Conservation (phyloP, 1,284 basidiomycete species). For the Tylopilus sp. region DNA sequence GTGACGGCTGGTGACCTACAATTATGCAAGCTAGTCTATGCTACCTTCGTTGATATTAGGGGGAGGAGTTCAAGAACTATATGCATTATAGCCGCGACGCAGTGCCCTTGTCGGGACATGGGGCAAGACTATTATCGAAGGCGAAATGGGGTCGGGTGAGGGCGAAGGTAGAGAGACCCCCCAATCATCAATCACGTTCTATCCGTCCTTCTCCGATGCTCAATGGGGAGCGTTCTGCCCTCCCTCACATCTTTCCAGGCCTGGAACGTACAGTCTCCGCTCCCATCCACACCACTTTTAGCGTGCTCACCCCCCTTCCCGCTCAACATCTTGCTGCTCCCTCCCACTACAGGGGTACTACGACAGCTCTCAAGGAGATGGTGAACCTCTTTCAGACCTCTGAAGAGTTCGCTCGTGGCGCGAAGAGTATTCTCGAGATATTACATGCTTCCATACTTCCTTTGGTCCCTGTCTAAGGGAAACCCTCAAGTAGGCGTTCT, state of each 20-base stretch:
- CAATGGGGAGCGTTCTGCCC: too few species aligned
- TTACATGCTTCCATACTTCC: slow-evolving; percentile 60
- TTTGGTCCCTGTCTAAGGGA: slow-evolving; percentile 26
- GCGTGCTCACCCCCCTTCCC: slow-evolving; percentile 83
- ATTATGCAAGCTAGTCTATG: slow-evolving; percentile 81
- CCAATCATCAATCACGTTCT: slow-evolving; percentile 74
- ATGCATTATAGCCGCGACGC: slow-evolving; percentile 89
- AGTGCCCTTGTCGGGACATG: slow-evolving; percentile 74
- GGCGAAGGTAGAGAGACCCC: slow-evolving; percentile 35
- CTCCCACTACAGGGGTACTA: too few species aligned
- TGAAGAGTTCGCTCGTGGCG: slow-evolving; percentile 81
- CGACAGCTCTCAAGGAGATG: too few species aligned
- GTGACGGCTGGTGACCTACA: slow-evolving; percentile 81
- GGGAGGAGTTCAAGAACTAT: slow-evolving; percentile 91
- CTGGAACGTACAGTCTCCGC: slow-evolving; percentile 79
- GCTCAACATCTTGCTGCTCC: slow-evolving; percentile 80
- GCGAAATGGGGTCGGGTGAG: slow-evolving; percentile 39
- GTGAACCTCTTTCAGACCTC: slow-evolving; percentile 85
- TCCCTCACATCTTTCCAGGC: slow-evolving; percentile 88
- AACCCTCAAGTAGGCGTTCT: slow-evolving; percentile 65
- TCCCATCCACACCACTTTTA: slow-evolving; percentile 85
- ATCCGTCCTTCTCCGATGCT: slow-evolving; percentile 82
- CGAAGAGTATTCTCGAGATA: slow-evolving; percentile 84
- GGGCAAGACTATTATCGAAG: slow-evolving; percentile 65
- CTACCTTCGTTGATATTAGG: slow-evolving; percentile 90